Evolutionary conservation across 768 basidiomycete species (phyloP).

Genomic region (Tulasnella sp.): DNA sequence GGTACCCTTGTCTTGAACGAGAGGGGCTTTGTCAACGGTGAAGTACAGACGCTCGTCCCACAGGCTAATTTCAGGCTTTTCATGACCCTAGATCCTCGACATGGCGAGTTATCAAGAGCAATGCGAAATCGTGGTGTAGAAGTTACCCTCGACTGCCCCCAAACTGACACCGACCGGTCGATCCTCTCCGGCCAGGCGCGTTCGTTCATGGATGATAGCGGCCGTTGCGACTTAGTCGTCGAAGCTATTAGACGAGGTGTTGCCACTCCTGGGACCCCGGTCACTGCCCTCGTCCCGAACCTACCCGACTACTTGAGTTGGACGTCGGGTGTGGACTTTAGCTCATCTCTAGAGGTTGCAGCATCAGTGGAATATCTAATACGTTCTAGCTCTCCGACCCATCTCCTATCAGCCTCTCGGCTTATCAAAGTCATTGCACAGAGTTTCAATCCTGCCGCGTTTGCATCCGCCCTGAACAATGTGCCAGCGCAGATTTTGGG

Average conservation of each 20-base stretch:
- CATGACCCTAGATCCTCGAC: slow-evolving; percentile 84
- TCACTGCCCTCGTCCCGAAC: neutral
- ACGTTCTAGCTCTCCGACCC: too few relatives aligned
- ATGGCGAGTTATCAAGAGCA: slow-evolving; percentile 89
- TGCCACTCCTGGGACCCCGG: neutral
- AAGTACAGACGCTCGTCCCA: slow-evolving; percentile 60
- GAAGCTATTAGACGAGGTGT: neutral
- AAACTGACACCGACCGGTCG: neutral
- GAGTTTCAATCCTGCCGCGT: too few relatives aligned
- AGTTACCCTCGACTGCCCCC: slow-evolving; percentile 45
- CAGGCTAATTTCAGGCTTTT: slow-evolving; percentile 85
- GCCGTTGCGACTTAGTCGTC: neutral
- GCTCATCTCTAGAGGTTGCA: too few relatives aligned
- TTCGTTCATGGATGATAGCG: neutral
- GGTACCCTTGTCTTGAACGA: slow-evolving; percentile 81
- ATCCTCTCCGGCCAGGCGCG: neutral
- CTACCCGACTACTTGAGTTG: too few relatives aligned
- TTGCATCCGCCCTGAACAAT: too few relatives aligned
- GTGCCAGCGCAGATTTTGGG: too few relatives aligned
- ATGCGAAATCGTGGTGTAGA: slow-evolving; percentile 98
- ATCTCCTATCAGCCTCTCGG: too few relatives aligned
- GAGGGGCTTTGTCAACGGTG: slow-evolving; percentile 68
- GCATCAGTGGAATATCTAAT: too few relatives aligned
- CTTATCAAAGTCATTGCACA: too few relatives aligned
- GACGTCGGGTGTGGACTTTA: too few relatives aligned